phyloP scores from a whole-genome alignment of 2,329 filamentous ascomycete genomes.

The Orbilia oligospora region DNA sequence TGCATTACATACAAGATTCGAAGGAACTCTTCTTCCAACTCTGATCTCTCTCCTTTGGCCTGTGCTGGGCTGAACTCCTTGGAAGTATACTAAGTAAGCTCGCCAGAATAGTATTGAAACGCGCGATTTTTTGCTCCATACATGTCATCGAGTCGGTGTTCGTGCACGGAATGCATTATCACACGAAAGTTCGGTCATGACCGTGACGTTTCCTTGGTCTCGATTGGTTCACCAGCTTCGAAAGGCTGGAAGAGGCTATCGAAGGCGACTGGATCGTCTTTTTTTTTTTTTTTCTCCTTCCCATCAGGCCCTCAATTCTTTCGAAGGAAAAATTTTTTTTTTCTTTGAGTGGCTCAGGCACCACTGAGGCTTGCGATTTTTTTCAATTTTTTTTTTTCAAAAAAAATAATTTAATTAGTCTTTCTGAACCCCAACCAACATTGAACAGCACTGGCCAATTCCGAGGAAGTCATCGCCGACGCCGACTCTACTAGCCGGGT shows the following conservation, averaged over 20 bases:
- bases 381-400: no score
- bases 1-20: conserved; percentile 39
- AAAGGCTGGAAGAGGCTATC: conserved; percentile 33
- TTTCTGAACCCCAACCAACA: conserved; percentile 14
- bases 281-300: background rate
- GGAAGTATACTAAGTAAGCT: conserved; percentile 24
- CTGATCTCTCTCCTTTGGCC: conserved; percentile 27
- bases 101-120: conserved; percentile 45
- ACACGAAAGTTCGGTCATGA: conserved; percentile 34
- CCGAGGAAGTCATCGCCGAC: conserved; percentile 47
- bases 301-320: conserved; percentile 14
- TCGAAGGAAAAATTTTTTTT: conserved; percentile 5
- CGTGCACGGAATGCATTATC: conserved; percentile 28
- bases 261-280: conserved; percentile 26
- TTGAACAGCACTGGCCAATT: conserved; percentile 24
- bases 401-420: no score
- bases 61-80: conserved; percentile 54
- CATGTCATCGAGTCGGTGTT: conserved; percentile 35
- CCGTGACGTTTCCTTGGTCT: conserved; percentile 30
- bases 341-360: conserved; percentile 25
- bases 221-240: conserved; percentile 30
- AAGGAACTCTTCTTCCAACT: conserved; percentile 58
- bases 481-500: conserved; percentile 29
- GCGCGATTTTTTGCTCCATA: conserved; percentile 43
- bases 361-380: conserved; percentile 15